A percentile compares a stretch with the other conserved stretches of the same genome.
phyloP scores from a whole-genome alignment of 2,329 filamentous ascomycete genomes.

The Bertia moriformis region DNA sequence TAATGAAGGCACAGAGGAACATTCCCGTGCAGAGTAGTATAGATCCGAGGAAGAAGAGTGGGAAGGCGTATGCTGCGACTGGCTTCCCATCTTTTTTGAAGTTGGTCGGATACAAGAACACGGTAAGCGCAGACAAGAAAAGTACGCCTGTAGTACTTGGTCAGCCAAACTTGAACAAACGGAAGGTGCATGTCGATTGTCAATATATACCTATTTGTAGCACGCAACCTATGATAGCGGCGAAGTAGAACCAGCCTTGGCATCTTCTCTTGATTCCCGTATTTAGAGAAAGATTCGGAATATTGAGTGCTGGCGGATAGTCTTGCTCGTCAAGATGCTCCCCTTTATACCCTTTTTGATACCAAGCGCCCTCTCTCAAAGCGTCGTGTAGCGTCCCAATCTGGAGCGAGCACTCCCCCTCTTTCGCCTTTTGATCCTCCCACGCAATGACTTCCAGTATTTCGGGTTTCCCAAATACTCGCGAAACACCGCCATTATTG shows the following conservation, averaged over 20 bases:
- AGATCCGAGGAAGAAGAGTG: neutral
- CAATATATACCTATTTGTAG: neutral
- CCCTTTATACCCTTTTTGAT: neutral
- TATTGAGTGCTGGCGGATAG: constrained; percentile 9
- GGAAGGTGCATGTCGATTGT: no score
- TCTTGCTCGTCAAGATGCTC: neutral
- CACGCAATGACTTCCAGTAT: neutral
- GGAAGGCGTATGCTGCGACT: neutral
- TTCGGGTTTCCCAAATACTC: neutral
- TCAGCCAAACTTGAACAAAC: neutral
- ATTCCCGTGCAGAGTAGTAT: neutral
- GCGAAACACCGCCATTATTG: neutral
- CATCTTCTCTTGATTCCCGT: constrained; percentile 14
- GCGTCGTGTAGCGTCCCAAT: neutral
- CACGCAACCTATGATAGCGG: constrained; percentile 2
- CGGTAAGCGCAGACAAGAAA: neutral
- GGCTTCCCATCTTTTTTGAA: neutral
- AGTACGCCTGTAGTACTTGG: neutral
- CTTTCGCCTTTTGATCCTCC: neutral
- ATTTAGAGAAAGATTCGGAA: constrained; percentile 18
- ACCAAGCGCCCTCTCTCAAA: neutral
- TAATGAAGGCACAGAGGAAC: neutral
- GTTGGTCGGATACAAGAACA: neutral
- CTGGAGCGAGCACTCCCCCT: neutral
- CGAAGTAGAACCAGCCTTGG: constrained; percentile 13